Evolutionary conservation across 148 eudicot genomes (phyloP), one percentile per base, ranked within the genome.

Genomic region (Agrostemma githago): DNA sequence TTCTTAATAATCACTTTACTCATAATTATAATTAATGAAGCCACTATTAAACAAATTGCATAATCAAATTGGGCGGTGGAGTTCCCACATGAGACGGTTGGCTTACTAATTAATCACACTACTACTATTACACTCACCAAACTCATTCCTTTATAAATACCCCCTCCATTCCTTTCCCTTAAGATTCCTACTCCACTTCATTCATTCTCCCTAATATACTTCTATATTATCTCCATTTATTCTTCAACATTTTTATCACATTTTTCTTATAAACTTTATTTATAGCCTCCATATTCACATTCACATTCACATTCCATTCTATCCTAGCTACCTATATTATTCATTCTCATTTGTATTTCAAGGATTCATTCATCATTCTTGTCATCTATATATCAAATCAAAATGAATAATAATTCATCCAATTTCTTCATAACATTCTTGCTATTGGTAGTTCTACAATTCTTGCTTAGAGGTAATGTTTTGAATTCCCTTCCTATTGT

Each of bases 1-100:
- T 64, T 37, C 43, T 64, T 9, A 3, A 3, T 64, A 26, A 64
- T 64, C 12, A 0, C 38, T 17, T 58, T 40, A 57, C 14, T 40
- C 66, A 0, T 40, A n/a, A 7, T 59, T 68, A 0, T 40, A n/a
- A 7, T 59, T 68, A 60, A 75, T 76, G 4, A 64, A 53, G 1
- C 8, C 5, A 46, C 8, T 20, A 26, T n/a, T 5, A 16, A 59
- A 76, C 62, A 59, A 15, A 34, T 68, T 3, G 39, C 4, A 44
- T 12, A 54, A n/a, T 38, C 9, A 20, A 65, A n/a, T 42, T 38
- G 82, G 82, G 67, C 82, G 82, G 79, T 75, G 76, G 76, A 56
- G 10, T 69, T 37, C 68, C 82, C 76, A 71, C 76, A 80, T 58
- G 72, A 37, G 62, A 37, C 72, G 72, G 76, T 75, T 58, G 14